Percentiles rank a stretch among this genome's conserved stretches.
Evolutionary conservation across 139 green algal species (phyloP).

Genomic region (Nannochloris sp.): DNA sequence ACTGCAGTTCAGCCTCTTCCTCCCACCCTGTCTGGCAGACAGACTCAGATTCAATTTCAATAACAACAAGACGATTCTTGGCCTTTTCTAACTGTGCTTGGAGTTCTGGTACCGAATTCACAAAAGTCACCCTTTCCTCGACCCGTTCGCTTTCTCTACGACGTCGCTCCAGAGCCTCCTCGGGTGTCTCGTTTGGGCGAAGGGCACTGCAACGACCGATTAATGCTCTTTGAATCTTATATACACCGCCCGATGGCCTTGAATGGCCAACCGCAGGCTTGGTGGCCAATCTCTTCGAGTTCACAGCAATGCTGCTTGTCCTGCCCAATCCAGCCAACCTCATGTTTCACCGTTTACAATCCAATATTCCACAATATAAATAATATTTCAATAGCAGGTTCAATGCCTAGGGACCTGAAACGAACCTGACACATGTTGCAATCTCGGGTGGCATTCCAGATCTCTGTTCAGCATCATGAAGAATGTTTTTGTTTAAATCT

Average conservation of each 20-base stretch:
- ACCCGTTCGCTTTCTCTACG: constrained; percentile 49
- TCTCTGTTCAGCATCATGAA: too few species aligned
- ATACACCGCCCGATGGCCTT: background rate
- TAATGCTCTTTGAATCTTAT: background rate
- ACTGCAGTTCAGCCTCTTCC: constrained; percentile 72
- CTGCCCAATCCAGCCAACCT: too few species aligned
- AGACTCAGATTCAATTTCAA: constrained; percentile 55
- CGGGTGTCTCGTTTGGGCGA: constrained; percentile 38
- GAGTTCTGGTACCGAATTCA: constrained; percentile 38
- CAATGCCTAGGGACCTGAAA: too few species aligned
- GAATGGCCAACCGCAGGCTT: background rate
- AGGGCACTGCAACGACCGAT: background rate
- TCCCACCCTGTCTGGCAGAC: constrained; percentile 64
- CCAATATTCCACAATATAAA: too few species aligned
- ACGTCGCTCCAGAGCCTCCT: constrained; percentile 48
- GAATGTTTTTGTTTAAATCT: constrained; percentile 1
- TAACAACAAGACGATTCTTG: constrained; percentile 55
- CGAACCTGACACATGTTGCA: too few species aligned
- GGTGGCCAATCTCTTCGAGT: too few species aligned
- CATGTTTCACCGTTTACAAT: too few species aligned
- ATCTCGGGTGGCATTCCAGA: too few species aligned
- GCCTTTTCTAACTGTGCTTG: constrained; percentile 35
- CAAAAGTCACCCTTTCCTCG: constrained; percentile 46
- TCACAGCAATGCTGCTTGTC: too few species aligned
- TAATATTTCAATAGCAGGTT: too few species aligned